Conservation (phyloP, 257 asterid species). For the Gynochthodes officinalis region DNA sequence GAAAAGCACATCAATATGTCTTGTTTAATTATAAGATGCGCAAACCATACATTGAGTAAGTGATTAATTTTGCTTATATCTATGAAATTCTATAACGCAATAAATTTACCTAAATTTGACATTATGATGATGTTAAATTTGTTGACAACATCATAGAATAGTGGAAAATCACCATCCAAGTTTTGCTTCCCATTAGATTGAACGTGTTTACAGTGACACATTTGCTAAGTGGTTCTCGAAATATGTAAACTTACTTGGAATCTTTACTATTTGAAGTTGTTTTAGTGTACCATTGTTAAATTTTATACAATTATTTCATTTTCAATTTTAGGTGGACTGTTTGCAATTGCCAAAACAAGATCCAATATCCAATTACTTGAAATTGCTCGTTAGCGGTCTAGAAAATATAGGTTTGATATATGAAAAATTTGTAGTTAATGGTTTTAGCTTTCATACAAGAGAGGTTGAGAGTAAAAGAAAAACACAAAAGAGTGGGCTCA, state of each 20-base stretch:
- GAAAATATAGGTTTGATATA: neutral
- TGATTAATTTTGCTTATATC: neutral
- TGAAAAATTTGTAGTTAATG: neutral
- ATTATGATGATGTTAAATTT: neutral
- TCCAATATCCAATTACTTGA: neutral
- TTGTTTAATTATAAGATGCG: neutral
- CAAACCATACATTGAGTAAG: slow-evolving; percentile 1
- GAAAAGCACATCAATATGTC: slow-evolving; percentile 10
- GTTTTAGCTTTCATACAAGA: neutral
- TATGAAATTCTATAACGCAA: too few species aligned
- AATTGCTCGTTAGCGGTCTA: neutral
- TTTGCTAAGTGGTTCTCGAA: neutral
- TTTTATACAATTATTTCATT: too few species aligned
- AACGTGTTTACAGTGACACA: neutral
- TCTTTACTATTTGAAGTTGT: too few species aligned
- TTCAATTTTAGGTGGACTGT: too few species aligned
- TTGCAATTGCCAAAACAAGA: neutral
- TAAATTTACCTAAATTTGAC: too few species aligned
- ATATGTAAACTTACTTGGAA: neutral
- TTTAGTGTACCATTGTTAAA: neutral
- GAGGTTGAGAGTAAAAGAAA: neutral
- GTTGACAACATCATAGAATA: neutral
- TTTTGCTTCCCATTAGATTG: neutral
- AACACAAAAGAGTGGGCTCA: neutral
- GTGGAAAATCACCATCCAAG: neutral